Conservation (phyloP, 257 asterid species). For the Thymus quinquecostatus region DNA sequence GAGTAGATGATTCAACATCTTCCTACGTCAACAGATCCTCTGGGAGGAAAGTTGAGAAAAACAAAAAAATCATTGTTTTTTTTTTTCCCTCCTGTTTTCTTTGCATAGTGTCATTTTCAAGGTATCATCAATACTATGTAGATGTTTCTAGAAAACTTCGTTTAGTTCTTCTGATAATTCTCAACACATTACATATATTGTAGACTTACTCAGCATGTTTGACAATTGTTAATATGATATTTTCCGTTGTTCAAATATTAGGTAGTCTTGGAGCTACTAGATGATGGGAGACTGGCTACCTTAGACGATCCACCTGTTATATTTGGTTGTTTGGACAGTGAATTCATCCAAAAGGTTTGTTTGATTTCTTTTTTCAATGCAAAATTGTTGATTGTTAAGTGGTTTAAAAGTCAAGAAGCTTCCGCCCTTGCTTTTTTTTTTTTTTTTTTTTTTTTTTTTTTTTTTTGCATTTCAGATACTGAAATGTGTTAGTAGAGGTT, state of each 20-base stretch:
- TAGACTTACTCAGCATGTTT: background rate
- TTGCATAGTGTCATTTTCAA: background rate
- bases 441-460: background rate
- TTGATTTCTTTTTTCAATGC: conserved; percentile 7
- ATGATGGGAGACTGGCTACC: conserved; percentile 74
- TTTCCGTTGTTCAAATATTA: conserved; percentile 36
- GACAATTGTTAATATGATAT: conserved; percentile 24
- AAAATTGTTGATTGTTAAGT: background rate
- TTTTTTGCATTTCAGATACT: conserved; percentile 8
- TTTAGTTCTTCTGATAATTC: background rate
- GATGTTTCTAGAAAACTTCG: background rate
- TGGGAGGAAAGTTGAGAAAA: conserved; percentile 8
- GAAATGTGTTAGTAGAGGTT: background rate
- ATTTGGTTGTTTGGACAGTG: conserved; percentile 73
- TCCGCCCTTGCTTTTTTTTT: background rate
- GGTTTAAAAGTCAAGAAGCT: conserved; percentile 10
- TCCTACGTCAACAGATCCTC: background rate
- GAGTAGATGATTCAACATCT: conserved; percentile 1
- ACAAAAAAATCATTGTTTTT: background rate
- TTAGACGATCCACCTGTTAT: conserved; percentile 81
- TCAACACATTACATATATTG: background rate
- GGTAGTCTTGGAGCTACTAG: conserved; percentile 86
- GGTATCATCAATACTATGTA: background rate
- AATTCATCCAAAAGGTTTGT: conserved; percentile 76
- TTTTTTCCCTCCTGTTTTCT: background rate